Evolutionary conservation across 2,329 filamentous ascomycete species (phyloP), one percentile per base, ranked within the genome.

Genomic region (Beauveria sp.): DNA sequence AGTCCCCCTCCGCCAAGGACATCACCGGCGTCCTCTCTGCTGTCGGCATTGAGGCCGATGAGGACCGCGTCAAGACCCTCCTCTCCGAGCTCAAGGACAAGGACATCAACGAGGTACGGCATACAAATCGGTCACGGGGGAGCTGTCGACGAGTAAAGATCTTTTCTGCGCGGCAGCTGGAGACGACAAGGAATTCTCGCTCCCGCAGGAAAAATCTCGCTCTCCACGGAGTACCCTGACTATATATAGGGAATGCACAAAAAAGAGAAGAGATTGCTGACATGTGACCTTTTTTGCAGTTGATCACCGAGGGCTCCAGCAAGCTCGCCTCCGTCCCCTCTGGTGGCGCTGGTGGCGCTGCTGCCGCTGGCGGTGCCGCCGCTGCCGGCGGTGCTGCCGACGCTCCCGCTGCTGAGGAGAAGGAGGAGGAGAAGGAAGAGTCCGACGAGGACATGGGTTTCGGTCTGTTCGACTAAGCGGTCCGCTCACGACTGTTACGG

Each of bases 261-360:
- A 50, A 16, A 24, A 48, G 3, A 14, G 1, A 6, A 38, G 2
- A 3, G n/a, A 26, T 24, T 64, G 52, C 70, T 72, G 62, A 72
- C 64, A 61, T 4, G 49, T 40, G 3, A 38, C 51, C 4, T 1
- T 26, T 26, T 67, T 26, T 22, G 66, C 71, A 98, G 95, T 83
- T 99, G 80, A 97, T 99, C 79, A 73, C 90, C 73, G 86, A 93
- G 80, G 95, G 95, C 76, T 87, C 90, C 69, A 75, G 83, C 80
- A 99, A 99, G 88, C 91, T 99, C 74, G 95, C 95, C 72, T 97
- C 93, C 80, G 93, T 99, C 75, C 93, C 95, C 79, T 91, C 90
- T 74, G 95, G 93, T 74, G 93, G 93, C 79, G 85, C 82, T 74
- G 91, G 87, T 76, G 90, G 83, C 79, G 90, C 83, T 72, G 82